Evolutionary conservation across 768 basidiomycete species (phyloP).

Genomic region (Boletus vermiculosoides): DNA sequence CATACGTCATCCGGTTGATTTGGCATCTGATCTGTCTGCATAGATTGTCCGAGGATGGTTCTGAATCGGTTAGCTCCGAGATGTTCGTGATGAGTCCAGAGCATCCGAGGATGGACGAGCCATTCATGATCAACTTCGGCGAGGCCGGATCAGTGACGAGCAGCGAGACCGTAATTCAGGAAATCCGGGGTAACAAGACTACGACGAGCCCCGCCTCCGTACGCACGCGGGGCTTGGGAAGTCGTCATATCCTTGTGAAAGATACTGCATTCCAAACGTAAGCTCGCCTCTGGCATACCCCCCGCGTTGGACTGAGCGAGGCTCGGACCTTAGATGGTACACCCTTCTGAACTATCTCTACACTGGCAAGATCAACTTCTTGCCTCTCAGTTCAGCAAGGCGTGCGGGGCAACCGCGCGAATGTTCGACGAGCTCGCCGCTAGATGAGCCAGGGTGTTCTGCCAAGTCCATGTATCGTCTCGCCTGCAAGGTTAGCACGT

Average conservation of each 20-base stretch:
- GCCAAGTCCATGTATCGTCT: constrained; percentile 47
- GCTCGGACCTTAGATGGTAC: too few species aligned
- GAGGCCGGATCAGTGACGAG: too few species aligned
- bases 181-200: too few species aligned
- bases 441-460: constrained; percentile 28
- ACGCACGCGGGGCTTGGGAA: background rate
- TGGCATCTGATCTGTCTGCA: background rate
- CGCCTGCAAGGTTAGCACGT: constrained; percentile 35
- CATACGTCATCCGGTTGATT: background rate
- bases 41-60: constrained; percentile 16
- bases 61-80: constrained; percentile 17
- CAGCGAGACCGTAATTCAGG: too few species aligned
- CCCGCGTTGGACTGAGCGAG: too few species aligned
- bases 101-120: constrained; percentile 3
- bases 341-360: too few species aligned
- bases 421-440: too few species aligned
- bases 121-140: background rate
- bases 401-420: too few species aligned
- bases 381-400: too few species aligned
- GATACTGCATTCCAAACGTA: constrained; percentile 29
- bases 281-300: background rate
- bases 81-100: constrained; percentile 18
- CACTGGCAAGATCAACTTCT: too few species aligned
- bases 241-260: constrained; percentile 22
- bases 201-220: too few species aligned